Conservation (phyloP, 2,329 filamentous ascomycete genomes). For the Grosmannia serpens region DNA sequence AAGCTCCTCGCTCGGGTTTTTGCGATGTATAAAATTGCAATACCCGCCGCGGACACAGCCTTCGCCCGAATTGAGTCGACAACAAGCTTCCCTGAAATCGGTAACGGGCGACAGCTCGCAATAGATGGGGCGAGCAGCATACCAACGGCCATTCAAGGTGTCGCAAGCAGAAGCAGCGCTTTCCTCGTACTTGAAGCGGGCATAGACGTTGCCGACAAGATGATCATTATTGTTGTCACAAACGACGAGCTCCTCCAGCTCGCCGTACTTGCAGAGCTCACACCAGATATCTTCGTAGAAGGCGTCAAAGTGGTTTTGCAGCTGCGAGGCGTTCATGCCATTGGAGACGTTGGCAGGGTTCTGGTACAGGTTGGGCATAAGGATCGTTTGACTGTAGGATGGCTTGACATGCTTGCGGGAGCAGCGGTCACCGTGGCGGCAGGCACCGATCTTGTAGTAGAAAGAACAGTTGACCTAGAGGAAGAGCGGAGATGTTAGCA, state of each 20-base stretch:
- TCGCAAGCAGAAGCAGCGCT: slow-evolving; percentile 88
- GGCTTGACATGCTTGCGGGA: slow-evolving; percentile 98
- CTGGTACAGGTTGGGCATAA: slow-evolving; percentile 97
- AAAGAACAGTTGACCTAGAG: slow-evolving; percentile 84
- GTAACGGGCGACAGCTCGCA: slow-evolving; percentile 95
- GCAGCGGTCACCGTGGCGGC: slow-evolving; percentile 95
- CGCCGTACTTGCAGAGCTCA: slow-evolving; percentile 98
- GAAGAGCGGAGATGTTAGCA: background rate
- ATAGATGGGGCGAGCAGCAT: slow-evolving; percentile 93
- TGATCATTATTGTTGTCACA: slow-evolving; percentile 99
- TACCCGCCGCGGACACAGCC: slow-evolving; percentile 93
- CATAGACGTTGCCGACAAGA: slow-evolving; percentile 97
- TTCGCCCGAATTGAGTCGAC: slow-evolving; percentile 85
- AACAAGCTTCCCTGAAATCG: slow-evolving; percentile 96
- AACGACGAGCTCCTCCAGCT: slow-evolving; percentile 94
- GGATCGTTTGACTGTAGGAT: slow-evolving; percentile 92
- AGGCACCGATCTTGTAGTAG: slow-evolving; percentile 99
- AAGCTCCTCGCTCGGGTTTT: slow-evolving; percentile 82
- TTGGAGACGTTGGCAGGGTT: slow-evolving; percentile 95
- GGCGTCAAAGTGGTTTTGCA: slow-evolving; percentile 98
- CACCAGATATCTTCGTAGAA: slow-evolving; percentile 99
- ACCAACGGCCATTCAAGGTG: slow-evolving; percentile 89
- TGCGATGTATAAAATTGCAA: slow-evolving; percentile 98
- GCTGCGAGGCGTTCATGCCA: slow-evolving; percentile 91
- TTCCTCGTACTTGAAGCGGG: slow-evolving; percentile 99